These are phyloP conservation scores for Talaromyces funiculosus DNA, from an alignment of 2,329 filamentous ascomycete species.

Conservation along the genomic window DNA sequence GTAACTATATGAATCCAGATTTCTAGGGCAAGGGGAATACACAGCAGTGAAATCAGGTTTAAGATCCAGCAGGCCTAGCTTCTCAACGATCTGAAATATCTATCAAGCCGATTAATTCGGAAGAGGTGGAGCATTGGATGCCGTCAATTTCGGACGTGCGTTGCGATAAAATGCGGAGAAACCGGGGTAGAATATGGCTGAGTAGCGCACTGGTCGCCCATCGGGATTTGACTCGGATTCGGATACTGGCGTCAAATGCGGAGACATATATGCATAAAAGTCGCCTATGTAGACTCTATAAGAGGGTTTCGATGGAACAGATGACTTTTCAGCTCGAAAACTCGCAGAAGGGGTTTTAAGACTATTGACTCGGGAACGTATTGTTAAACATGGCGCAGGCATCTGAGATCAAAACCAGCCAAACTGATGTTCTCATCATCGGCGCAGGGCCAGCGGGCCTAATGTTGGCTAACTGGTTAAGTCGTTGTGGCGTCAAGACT, in stretches of 20 bases:
- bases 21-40: no score
- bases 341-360: background rate
- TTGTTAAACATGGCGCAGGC: background rate
- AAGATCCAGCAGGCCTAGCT: background rate
- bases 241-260: background rate
- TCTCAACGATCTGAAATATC: background rate
- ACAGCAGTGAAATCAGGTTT: no score
- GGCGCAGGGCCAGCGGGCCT: slow-evolving; percentile 25
- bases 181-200: background rate
- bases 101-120: background rate
- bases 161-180: background rate
- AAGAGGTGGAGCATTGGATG: background rate
- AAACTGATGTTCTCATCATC: slow-evolving; percentile 2
- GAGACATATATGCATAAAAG: background rate
- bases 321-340: background rate
- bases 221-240: background rate
- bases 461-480: slow-evolving; percentile 48
- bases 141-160: background rate
- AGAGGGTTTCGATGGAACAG: background rate
- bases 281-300: background rate
- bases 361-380: background rate
- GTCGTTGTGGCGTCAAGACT: slow-evolving; percentile 44
- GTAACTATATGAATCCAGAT: background rate
- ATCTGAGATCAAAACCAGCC: background rate
- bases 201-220: background rate